Conservation (phyloP, 2,329 filamentous ascomycete genomes). For the Colletotrichum acutatum region DNA sequence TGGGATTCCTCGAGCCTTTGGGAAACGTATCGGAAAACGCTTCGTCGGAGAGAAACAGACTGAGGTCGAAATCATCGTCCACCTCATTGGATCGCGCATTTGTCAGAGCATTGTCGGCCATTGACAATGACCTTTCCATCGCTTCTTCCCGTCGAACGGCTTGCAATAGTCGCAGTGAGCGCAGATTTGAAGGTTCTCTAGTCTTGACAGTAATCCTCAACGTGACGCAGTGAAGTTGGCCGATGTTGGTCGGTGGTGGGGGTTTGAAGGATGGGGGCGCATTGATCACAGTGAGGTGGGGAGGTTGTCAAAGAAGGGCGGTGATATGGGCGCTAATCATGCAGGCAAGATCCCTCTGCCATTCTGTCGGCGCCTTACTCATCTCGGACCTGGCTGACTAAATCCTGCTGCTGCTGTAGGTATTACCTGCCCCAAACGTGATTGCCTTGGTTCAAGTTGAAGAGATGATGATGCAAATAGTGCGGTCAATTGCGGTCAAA, state of each 20-base stretch:
- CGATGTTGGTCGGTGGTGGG: not conserved
- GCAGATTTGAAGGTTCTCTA: not conserved
- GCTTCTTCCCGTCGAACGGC: not conserved
- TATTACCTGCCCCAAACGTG: not conserved
- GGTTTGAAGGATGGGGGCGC: not conserved
- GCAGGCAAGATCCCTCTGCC: not conserved
- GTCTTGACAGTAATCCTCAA: not conserved
- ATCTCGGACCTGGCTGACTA: not conserved
- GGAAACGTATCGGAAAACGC: not conserved
- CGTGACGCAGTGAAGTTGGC: not conserved
- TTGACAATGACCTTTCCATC: not conserved
- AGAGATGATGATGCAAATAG: no score
- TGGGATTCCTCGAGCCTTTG: not conserved
- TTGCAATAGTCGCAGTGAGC: not conserved
- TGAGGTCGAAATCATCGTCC: not conserved
- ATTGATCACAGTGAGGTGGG: not conserved
- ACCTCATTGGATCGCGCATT: not conserved
- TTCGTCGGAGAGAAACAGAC: not conserved
- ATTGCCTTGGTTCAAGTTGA: not conserved
- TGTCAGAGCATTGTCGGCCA: not conserved
- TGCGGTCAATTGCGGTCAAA: no score
- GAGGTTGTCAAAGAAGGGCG: slow-evolving; percentile 12
- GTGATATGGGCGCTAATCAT: not conserved
- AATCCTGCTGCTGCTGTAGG: not conserved
- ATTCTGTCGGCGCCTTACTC: not conserved